These are phyloP conservation scores for Lomentospora prolificans DNA, from an alignment of 2,329 filamentous ascomycete species.

Conservation along the genomic window DNA sequence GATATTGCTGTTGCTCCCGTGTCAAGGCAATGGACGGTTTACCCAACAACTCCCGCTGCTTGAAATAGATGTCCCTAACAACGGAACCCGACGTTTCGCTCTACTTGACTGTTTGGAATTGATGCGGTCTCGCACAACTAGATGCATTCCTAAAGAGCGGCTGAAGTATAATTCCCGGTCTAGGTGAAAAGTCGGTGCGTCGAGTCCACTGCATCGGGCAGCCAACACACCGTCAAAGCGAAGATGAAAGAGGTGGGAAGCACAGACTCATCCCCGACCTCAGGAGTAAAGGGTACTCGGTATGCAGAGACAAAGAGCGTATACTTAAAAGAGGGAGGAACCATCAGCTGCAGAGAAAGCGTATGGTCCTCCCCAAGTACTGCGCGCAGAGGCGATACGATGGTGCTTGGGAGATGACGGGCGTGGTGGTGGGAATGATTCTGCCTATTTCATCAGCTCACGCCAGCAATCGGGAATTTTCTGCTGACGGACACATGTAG, in stretches of 20 bases:
- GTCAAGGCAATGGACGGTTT: background rate
- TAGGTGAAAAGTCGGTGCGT: background rate
- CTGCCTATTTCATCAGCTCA: background rate
- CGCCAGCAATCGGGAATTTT: background rate
- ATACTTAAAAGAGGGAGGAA: no score
- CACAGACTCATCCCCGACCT: no score
- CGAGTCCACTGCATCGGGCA: no score
- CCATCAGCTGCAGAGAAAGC: background rate
- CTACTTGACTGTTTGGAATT: background rate
- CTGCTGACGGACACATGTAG: background rate
- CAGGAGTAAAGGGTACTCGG: no score
- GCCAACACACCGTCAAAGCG: no score
- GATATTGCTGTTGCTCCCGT: background rate
- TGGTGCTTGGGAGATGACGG: background rate
- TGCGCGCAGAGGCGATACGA: no score
- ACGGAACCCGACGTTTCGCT: background rate
- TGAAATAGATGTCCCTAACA: background rate
- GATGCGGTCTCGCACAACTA: background rate
- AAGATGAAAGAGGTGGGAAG: no score
- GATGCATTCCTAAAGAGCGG: background rate
- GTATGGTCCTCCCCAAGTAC: no score
- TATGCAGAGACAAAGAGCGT: no score
- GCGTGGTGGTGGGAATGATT: background rate
- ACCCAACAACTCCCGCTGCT: background rate
- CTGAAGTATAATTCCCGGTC: background rate